Evolutionary conservation across 306 rosid species (phyloP), one percentile per base, ranked within the genome.

Genomic region (Lathyrus aphaca): DNA sequence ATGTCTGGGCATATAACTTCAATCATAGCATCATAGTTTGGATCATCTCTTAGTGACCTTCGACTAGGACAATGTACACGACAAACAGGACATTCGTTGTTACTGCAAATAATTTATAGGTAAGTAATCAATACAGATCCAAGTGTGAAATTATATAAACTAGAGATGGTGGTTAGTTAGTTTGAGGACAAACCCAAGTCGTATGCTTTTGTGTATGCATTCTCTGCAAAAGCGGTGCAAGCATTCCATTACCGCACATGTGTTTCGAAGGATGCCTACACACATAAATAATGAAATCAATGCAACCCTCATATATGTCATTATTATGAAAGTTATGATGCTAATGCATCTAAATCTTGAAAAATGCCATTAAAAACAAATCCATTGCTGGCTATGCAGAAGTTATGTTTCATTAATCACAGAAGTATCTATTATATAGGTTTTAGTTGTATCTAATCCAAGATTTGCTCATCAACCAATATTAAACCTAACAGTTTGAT

Each of bases 211-310:
- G 80, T 92, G 92, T 42, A 92, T 89, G 84, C 98, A 92, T 64
- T 87, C 87, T 78, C 81, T 84, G 65, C 96, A 92, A 71, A 92
- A 92, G 63, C 97, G 95, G 68, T 89, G 97, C 72, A 92, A 59
- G 80, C 96, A 89, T 75, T 87, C 89, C 92, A 78, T 92, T 60
- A 92, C 89, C 2, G 90, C 83, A 74, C 85, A 79, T 69, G 96
- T 87, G 68, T 89, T 87, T 38, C 86, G 75, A 64, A 92, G 87
- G 71, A 92, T 84, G 50, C 97, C 96, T 92, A 53, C 69, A 77
- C 68, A 77, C 56, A 75, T 60, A 49, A 6, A 49, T 5, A 51
- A 79, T 69, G 18, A 29, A 53, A 49, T 43, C 40, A 68, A 23
- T 23, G 25, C 25, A 23, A 23, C 25, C 25, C 1, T 23, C 25